Conservation (phyloP, 2,329 filamentous ascomycete genomes). For the Dactylellina sp. region DNA sequence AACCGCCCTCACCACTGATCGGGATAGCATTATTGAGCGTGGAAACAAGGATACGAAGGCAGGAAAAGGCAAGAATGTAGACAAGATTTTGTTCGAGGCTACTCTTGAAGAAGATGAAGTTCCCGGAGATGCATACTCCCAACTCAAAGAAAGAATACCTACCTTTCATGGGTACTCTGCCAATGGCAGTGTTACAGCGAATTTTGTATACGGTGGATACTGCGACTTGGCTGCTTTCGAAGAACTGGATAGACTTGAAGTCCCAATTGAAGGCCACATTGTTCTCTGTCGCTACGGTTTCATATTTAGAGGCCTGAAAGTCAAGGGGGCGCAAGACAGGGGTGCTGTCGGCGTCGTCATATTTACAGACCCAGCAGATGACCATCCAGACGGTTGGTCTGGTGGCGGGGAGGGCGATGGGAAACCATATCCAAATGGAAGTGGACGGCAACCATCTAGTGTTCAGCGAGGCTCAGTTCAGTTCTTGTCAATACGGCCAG, state of each 20-base stretch:
- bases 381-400: slow-evolving; percentile 50
- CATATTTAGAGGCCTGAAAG: slow-evolving; percentile 83
- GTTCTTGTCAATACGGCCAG: slow-evolving; percentile 82
- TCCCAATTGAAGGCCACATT: slow-evolving; percentile 82
- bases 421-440: slow-evolving; percentile 78
- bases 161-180: slow-evolving; percentile 93
- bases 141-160: slow-evolving; percentile 69
- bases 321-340: slow-evolving; percentile 89
- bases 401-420: slow-evolving; percentile 79
- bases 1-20: slow-evolving; percentile 68
- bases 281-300: slow-evolving; percentile 64
- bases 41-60: slow-evolving; percentile 75
- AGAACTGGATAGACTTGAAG: slow-evolving; percentile 74
- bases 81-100: slow-evolving; percentile 69
- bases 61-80: slow-evolving; percentile 78
- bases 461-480: slow-evolving; percentile 86
- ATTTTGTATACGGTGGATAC: slow-evolving; percentile 91
- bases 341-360: slow-evolving; percentile 89
- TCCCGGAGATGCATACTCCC: slow-evolving; percentile 34
- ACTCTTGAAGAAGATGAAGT: slow-evolving; percentile 78
- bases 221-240: slow-evolving; percentile 87
- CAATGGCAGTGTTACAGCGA: slow-evolving; percentile 84
- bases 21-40: slow-evolving; percentile 64
- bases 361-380: slow-evolving; percentile 86
- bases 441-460: slow-evolving; percentile 82